Percentiles rank a stretch among this genome's conserved stretches.
Evolutionary conservation across 2,329 filamentous ascomycete genomes (phyloP).

Genomic region (Pezicula neosporulosa): DNA sequence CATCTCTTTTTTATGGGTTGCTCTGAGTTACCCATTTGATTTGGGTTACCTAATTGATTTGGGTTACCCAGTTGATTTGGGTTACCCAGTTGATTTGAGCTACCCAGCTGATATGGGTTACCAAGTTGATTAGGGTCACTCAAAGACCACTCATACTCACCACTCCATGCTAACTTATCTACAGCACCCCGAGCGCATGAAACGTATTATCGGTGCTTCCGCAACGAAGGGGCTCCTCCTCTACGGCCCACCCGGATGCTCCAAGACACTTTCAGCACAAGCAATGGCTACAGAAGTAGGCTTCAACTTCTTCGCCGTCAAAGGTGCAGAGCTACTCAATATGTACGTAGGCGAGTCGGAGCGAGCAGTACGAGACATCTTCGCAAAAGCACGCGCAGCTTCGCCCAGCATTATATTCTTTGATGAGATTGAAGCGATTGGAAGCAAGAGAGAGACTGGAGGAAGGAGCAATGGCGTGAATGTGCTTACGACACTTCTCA

Average conservation of each 20-base stretch:
- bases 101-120: too few species aligned
- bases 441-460: slow-evolving; percentile 42
- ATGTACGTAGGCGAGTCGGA: slow-evolving; percentile 98
- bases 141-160: neutral
- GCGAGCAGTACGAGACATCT: slow-evolving; percentile 78
- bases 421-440: slow-evolving; percentile 90
- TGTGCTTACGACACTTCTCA: slow-evolving; percentile 83
- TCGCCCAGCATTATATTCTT: slow-evolving; percentile 94
- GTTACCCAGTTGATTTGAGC: neutral
- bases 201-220: slow-evolving; percentile 45
- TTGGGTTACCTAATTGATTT: neutral
- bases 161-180: slow-evolving; percentile 10
- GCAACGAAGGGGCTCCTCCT: slow-evolving; percentile 81
- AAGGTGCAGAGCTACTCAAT: slow-evolving; percentile 88
- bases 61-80: neutral
- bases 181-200: slow-evolving; percentile 47
- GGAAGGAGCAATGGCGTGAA: slow-evolving; percentile 60
- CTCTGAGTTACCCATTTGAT: too few species aligned
- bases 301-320: slow-evolving; percentile 92
- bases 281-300: slow-evolving; percentile 87
- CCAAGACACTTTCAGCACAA: slow-evolving; percentile 89
- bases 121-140: neutral
- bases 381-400: slow-evolving; percentile 80
- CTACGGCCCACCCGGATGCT: slow-evolving; percentile 91
- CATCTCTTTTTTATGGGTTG: neutral